phyloP scores from a whole-genome alignment of 441 rosid species.

The Bruguiera hainesii region DNA sequence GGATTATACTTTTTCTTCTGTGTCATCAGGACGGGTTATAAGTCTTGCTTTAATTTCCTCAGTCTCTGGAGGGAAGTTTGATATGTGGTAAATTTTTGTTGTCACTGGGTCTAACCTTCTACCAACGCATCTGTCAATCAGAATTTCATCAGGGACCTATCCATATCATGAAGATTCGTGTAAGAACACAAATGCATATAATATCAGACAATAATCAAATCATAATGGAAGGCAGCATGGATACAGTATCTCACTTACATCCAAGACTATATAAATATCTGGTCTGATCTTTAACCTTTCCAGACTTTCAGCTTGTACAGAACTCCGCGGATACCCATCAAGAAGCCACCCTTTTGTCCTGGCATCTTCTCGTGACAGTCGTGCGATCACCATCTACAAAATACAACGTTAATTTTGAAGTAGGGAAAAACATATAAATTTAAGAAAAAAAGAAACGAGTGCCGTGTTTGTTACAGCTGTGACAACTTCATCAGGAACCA shows the following conservation, averaged over 20 bases:
- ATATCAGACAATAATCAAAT: background rate
- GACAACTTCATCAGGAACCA: constrained; percentile 89
- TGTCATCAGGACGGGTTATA: constrained; percentile 78
- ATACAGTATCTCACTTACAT: constrained; percentile 40
- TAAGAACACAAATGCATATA: background rate
- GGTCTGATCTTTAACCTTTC: constrained; percentile 70
- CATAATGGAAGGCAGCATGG: constrained; percentile 1
- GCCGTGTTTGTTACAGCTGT: constrained; percentile 43
- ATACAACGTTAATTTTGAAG: constrained; percentile 8
- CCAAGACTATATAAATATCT: constrained; percentile 64
- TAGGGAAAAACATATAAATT: constrained; percentile 8
- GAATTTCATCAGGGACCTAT: constrained; percentile 96
- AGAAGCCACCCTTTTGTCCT: constrained; percentile 91
- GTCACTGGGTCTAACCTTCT: constrained; percentile 77
- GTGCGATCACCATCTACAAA: constrained; percentile 66
- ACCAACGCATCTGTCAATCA: constrained; percentile 88
- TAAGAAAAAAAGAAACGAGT: background rate
- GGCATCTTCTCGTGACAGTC: constrained; percentile 72
- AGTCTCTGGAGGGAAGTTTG: constrained; percentile 63
- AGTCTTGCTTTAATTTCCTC: constrained; percentile 78
- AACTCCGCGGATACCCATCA: constrained; percentile 85
- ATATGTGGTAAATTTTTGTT: constrained; percentile 79
- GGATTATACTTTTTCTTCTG: constrained; percentile 60
- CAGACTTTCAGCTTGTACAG: constrained; percentile 71
- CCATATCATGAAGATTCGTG: constrained; percentile 23